Evolutionary conservation across 2,329 filamentous ascomycete species (phyloP), one percentile per base, ranked within the genome.

Genomic region (Neonectria punicea): DNA sequence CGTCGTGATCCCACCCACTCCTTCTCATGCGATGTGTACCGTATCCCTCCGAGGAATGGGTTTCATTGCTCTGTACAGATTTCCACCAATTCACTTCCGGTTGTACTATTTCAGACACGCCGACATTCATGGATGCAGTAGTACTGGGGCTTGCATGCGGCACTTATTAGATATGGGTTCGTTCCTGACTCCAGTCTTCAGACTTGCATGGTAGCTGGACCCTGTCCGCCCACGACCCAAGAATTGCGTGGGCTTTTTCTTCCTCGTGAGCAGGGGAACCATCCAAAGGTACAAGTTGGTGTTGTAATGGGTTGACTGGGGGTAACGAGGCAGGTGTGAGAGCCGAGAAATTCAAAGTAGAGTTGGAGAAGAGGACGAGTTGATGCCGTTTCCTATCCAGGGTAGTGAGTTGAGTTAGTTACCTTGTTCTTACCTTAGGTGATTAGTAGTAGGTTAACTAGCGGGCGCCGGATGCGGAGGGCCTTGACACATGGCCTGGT

Each of bases 371-470:
- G n/a, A 43, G 43, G 41, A 58, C 49, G 53, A 25, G 53, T 59
- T 47, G 46, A 14, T 44, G 18, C 20, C 34, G 41, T 65, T 67
- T 60, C 64, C 64, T 58, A 51, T 62, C 58, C 60, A 10, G 54
- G 64, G 36, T 22, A 46, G 47, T 18, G 58, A 50, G 53, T 61
- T 51, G 63, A 70, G 67, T 58, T 67, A 69, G 63, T 73, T 39
- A 43, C 39, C 9, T 43, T 18, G 11, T 43, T 43, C n/a, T 43
- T 43, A 43, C 39, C 39, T 20, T 73, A 66, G 67, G 71, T 65
- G 71, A 73, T 73, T 73, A 67, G 72, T 61, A 61, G 57, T 60
- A 54, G 30, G 30, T 10, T 30, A 25, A 25, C 25, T 32, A 14
- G n/a, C n/a, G 28, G 49, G 11, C 44, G 47, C 61, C 51, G 51